Evolutionary conservation across 2,329 filamentous ascomycete genomes (phyloP), one percentile per base, ranked within the genome.

Genomic region (Phaeomoniella chlamydospora): DNA sequence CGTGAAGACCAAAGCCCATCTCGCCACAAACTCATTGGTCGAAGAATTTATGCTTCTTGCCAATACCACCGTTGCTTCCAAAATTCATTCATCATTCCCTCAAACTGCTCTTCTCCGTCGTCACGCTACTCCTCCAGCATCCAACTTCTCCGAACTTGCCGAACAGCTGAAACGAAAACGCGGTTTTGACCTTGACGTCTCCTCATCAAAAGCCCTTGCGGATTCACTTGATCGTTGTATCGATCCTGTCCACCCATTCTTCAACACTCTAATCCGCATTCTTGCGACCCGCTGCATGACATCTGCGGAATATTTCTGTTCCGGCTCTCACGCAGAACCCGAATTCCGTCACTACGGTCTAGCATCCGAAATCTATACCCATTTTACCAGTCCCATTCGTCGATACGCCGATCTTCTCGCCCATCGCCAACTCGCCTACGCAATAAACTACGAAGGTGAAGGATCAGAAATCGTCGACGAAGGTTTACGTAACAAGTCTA

Each of bases 21-120:
- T 98, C 26, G 87, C 90, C 51, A 98, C 90, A 36, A 98, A 96
- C 64, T 94, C 88, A 15, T 73, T 98, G 4, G 92, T 98, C 17
- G 90, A 98, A 55, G 90, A 98, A 55, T 96, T 98, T 68, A 98
- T 98, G 90, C 68, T 98, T 52, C 81, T 96, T 55, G 92, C 90
- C 67, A 98, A 98, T 62, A 86, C 85, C 51, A 88, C 80, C 47
- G 92, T 98, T 18, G 90, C 88, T 4, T 72, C 77, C 45, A 88
- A 85, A 57, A 92, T 93, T 52, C 85, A 93, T 62, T 73, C 82
- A 34, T 77, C 86, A 2, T 96, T 94, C 59, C 88, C 90, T 0
- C 88, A 98, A 58, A 96, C 87, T 0, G 90, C 90, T 34, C 77
- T 98, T 48, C 74, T 98, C 12, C 83, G 88, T 43, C 82, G 90